Base-by-base conservation (phyloP, 2,329 filamentous ascomycete genomes). In the Botrytis paeoniae region DNA sequence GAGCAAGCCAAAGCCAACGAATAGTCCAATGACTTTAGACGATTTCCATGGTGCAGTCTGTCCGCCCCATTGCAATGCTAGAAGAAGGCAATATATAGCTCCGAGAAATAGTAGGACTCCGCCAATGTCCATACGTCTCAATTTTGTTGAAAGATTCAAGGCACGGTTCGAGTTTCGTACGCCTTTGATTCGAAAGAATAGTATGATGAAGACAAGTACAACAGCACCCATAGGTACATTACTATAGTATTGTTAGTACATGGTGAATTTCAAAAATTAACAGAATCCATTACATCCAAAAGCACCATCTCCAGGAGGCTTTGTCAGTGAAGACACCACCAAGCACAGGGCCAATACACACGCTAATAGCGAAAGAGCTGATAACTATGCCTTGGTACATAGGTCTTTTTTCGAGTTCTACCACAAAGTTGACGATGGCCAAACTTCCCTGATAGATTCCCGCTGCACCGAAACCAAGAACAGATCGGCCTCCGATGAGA, bases 301-400 rank as follows among this genome's bases (percentile, higher is more conserved):
- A 78, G 69, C 78, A 79, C 75, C 83, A 83, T 8, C 80, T 75
- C 60, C 84, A 76, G 2, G 80, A 78, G 0, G 82, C 81, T 73
- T 84, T 85, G 65, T 89, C 83, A 0, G 89, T 89, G 74, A 91
- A 88, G 2, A 85, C 83, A 60, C 89, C 89, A 69, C 89, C 86
- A 88, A 91, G 82, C 22, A 90, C 83, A 0, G 89, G 89, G 0
- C 89, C 89, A 79, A 76, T 72, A 62, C 71, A 69, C 22, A 61
- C 43, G 18, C 35, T 45, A 4, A 74, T 25, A 6, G 43, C 71
- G 61, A 74, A 74, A 10, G 68, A 59, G 54, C 73, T 73, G 4
- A 71, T 64, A 1, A 73, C 73, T 39, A 78, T 43, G 14, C 70
- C 69, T 25, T 59, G 32, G 32, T 66, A 74, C 41, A 71, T 37